Conservation (phyloP, 306 rosid species). For the Sindora glabra region DNA sequence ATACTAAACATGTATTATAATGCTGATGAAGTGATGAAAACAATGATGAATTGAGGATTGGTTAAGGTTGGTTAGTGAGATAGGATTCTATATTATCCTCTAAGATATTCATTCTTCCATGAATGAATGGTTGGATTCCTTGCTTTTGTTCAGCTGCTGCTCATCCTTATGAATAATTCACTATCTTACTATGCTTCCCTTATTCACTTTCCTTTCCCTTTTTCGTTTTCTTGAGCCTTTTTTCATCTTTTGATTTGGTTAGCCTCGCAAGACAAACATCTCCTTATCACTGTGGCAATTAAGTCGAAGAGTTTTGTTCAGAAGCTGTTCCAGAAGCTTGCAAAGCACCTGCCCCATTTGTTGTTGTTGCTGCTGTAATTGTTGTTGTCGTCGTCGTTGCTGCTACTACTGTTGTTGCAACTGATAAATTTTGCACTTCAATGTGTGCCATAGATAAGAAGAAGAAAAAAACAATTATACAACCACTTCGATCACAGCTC, state of each 20-base stretch:
- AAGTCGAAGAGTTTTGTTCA: constrained; percentile 46
- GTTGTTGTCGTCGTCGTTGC: constrained; percentile 10
- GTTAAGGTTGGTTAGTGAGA: constrained; percentile 21
- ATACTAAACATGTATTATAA: constrained; percentile 10
- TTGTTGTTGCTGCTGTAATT: constrained; percentile 18
- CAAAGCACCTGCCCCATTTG: constrained; percentile 16
- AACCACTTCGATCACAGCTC: too few relatives aligned
- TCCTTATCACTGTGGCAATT: constrained; percentile 14
- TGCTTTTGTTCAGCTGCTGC: constrained; percentile 13
- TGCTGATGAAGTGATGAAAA: constrained; percentile 12
- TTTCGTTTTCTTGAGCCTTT: neutral
- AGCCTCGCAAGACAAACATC: constrained; percentile 30
- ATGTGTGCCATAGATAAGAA: too few relatives aligned
- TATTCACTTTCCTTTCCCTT: constrained; percentile 4
- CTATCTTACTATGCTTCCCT: constrained; percentile 2
- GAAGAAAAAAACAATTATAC: too few relatives aligned
- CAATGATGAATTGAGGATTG: constrained; percentile 14
- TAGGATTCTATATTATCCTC: constrained; percentile 16
- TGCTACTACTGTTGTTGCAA: constrained; percentile 37
- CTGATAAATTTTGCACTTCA: constrained; percentile 27
- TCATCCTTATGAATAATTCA: constrained; percentile 2
- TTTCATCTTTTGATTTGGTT: constrained; percentile 24
- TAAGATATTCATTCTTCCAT: constrained; percentile 21
- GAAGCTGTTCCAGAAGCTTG: constrained; percentile 46
- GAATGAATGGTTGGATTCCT: constrained; percentile 8